Percentiles rank a stretch among this genome's conserved stretches.
These are phyloP conservation scores for Aschersonia sp. DNA, from an alignment of 2,329 filamentous ascomycete genomes.

Conservation along the genomic window DNA sequence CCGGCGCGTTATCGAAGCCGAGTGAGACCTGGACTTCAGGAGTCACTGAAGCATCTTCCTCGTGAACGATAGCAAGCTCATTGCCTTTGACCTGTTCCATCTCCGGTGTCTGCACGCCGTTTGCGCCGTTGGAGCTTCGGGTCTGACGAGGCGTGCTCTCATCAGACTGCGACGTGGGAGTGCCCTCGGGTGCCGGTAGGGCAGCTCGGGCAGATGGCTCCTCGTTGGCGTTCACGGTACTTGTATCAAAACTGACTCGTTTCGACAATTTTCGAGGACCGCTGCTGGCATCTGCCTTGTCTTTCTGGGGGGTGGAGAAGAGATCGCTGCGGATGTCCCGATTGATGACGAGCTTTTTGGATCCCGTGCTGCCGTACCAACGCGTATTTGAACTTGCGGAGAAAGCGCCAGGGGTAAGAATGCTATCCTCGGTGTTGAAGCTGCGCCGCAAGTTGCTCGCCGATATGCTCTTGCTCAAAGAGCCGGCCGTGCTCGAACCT, in stretches of 20 bases:
- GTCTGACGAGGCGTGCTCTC: conserved; percentile 32
- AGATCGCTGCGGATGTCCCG: conserved; percentile 65
- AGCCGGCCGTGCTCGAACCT: conserved; percentile 51
- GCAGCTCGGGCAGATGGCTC: conserved; percentile 17
- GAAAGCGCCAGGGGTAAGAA: conserved; percentile 75
- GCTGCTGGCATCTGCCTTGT: conserved; percentile 25
- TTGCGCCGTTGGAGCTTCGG: conserved; percentile 28
- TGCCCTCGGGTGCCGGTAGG: conserved; percentile 19
- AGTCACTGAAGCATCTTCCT: conserved; percentile 36
- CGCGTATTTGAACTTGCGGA: conserved; percentile 50
- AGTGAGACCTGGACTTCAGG: conserved; percentile 11
- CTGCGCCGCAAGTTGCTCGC: conserved; percentile 72
- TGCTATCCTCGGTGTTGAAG: conserved; percentile 71
- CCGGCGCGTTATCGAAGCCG: conserved; percentile 37
- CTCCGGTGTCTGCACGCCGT: conserved; percentile 34
- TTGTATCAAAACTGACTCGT: conserved; percentile 81
- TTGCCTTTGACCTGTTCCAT: conserved; percentile 61
- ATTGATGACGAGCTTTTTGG: conserved; percentile 91
- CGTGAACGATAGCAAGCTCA: conserved; percentile 65
- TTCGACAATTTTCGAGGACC: conserved; percentile 51
- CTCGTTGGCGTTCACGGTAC: conserved; percentile 25
- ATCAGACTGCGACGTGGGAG: conserved; percentile 14
- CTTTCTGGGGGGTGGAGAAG: conserved; percentile 45
- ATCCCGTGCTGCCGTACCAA: conserved; percentile 49
- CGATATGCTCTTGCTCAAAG: conserved; percentile 76